Conservation (phyloP, 768 basidiomycete genomes). For the Nidula microcarpa region DNA sequence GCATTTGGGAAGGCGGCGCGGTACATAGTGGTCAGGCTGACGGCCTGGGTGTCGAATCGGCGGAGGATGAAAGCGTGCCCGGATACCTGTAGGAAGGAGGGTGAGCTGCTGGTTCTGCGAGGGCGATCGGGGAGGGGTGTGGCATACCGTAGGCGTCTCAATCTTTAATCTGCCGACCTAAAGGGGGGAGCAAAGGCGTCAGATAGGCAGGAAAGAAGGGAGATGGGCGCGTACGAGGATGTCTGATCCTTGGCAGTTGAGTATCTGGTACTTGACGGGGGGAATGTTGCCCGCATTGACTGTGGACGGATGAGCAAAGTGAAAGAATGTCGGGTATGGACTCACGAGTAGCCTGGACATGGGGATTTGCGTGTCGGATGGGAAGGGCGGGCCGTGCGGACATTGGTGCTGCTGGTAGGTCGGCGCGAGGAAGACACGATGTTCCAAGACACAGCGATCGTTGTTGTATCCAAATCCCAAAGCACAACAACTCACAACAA, state of each 20-base stretch:
- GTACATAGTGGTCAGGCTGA: constrained; percentile 95
- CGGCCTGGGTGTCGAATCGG: constrained; percentile 88
- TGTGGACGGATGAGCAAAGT: constrained; percentile 12
- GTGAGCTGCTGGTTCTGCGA: constrained; percentile 11
- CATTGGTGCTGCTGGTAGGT: background rate
- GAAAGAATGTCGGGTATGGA: constrained; percentile 5
- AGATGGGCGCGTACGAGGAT: constrained; percentile 54
- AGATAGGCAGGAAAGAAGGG: constrained; percentile 1
- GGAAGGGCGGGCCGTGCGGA: constrained; percentile 21
- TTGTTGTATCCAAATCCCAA: too few relatives aligned
- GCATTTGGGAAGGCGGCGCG: constrained; percentile 90
- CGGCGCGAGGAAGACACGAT: too few relatives aligned
- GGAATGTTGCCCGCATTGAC: constrained; percentile 44
- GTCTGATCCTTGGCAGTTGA: constrained; percentile 82
- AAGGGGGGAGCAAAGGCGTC: background rate
- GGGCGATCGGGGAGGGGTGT: constrained; percentile 5
- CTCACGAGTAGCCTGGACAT: constrained; percentile 41
- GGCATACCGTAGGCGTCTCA: constrained; percentile 67
- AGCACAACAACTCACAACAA: too few relatives aligned
- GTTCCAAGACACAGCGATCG: too few relatives aligned
- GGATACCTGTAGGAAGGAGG: constrained; percentile 42
- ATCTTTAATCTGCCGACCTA: constrained; percentile 91
- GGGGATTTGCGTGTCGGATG: constrained; percentile 43
- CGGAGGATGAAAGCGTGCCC: constrained; percentile 94
- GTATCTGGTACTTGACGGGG: constrained; percentile 88